phyloP scores from a whole-genome alignment of 768 basidiomycete species.

The Macrolepiota dolichaula region DNA sequence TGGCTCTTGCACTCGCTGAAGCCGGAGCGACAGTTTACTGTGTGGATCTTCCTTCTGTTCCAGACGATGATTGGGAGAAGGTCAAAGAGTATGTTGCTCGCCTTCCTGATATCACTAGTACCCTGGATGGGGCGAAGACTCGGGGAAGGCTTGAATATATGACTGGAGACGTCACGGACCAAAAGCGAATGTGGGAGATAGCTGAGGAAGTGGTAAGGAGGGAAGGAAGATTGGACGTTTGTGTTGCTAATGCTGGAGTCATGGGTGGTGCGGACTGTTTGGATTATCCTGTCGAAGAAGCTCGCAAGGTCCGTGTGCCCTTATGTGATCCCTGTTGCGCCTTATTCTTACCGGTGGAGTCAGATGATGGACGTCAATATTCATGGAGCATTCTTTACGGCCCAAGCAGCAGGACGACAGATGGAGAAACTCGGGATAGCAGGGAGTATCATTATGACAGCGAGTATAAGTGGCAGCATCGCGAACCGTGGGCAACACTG shows the following conservation, averaged over 20 bases:
- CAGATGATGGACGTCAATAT: conserved; percentile 52
- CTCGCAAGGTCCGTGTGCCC: conserved; percentile 40
- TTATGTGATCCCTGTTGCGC: neutral
- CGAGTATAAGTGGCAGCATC: conserved; percentile 60
- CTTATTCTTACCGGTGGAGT: neutral
- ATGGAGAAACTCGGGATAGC: conserved; percentile 45
- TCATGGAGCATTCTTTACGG: conserved; percentile 48
- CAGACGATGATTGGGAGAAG: conserved; percentile 45
- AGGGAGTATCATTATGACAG: conserved; percentile 58
- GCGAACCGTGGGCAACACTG: conserved; percentile 56
- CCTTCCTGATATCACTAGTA: conserved; percentile 17
- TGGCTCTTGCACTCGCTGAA: conserved; percentile 58
- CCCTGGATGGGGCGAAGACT: conserved; percentile 11
- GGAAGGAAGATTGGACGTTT: conserved; percentile 62
- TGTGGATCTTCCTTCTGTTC: conserved; percentile 51
- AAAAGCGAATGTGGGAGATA: conserved; percentile 42
- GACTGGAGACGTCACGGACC: conserved; percentile 54
- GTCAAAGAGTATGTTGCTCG: conserved; percentile 41
- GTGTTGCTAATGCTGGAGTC: conserved; percentile 66
- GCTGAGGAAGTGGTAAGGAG: conserved; percentile 50
- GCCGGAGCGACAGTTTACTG: conserved; percentile 44
- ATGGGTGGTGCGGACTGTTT: conserved; percentile 45
- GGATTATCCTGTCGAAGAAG: conserved; percentile 54
- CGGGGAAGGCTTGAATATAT: conserved; percentile 43
- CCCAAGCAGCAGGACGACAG: conserved; percentile 56